A percentile compares a stretch with the other conserved stretches of the same genome.
These are phyloP conservation scores for Hawksworthiomyces lignivorus DNA, from an alignment of 2,329 filamentous ascomycete species.

Conservation along the genomic window DNA sequence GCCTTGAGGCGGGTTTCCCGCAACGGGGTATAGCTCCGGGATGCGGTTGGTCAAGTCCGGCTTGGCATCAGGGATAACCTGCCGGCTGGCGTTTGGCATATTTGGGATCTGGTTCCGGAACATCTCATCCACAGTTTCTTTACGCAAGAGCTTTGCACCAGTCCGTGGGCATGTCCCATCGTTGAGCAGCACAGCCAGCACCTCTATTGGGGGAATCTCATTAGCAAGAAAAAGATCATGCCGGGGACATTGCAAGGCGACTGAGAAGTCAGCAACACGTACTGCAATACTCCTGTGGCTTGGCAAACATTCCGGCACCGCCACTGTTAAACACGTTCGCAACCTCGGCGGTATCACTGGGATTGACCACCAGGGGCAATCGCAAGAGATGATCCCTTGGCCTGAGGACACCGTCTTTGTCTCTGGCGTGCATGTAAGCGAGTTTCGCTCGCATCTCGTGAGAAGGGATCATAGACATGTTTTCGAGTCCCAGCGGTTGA, in stretches of 20 bases:
- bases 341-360: slow-evolving; percentile 2
- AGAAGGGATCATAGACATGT: slow-evolving; percentile 40
- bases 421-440: slow-evolving; percentile 45
- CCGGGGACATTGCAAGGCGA: too few relatives aligned
- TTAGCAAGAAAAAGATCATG: too few relatives aligned
- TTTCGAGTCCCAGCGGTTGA: slow-evolving; percentile 38
- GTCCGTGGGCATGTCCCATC: slow-evolving; percentile 51
- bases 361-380: slow-evolving; percentile 9
- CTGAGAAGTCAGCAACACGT: too few relatives aligned
- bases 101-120: slow-evolving; percentile 52
- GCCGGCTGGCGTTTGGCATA: slow-evolving; percentile 39
- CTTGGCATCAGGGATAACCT: slow-evolving; percentile 34
- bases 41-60: slow-evolving; percentile 36
- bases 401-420: slow-evolving; percentile 30
- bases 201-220: too few relatives aligned
- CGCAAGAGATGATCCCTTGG: slow-evolving; percentile 26
- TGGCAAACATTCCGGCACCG: slow-evolving; percentile 36
- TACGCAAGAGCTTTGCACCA: slow-evolving; percentile 40
- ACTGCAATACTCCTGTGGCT: slow-evolving; percentile 32
- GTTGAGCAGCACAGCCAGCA: slow-evolving; percentile 53
- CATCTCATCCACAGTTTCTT: slow-evolving; percentile 50
- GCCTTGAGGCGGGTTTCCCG: slow-evolving; percentile 43
- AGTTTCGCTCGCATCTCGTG: slow-evolving; percentile 42
- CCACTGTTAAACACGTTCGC: slow-evolving; percentile 28
- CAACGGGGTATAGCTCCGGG: slow-evolving; percentile 39